Conservation (phyloP, 192 early-diverging fungal genomes). For the Allomyces macrogynus region DNA sequence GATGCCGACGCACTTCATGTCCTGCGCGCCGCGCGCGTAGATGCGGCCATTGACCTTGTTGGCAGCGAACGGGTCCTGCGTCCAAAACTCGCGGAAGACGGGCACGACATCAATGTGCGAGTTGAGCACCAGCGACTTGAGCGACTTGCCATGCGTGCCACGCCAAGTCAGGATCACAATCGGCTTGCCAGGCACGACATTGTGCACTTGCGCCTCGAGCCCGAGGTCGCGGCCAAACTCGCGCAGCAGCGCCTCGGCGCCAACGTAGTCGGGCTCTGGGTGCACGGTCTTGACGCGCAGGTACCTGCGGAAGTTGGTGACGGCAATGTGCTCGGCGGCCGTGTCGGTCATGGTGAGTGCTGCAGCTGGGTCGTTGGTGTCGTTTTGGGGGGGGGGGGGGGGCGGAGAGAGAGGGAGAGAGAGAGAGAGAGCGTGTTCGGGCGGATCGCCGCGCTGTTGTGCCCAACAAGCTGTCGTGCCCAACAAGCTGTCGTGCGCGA, state of each 20-base stretch:
- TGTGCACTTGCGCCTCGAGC: slow-evolving; percentile 21
- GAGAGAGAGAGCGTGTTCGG: too few species aligned
- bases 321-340: slow-evolving; percentile 29
- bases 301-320: slow-evolving; percentile 58
- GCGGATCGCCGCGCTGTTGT: too few species aligned
- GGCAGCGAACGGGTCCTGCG: slow-evolving; percentile 53
- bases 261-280: slow-evolving; percentile 57
- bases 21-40: slow-evolving; percentile 64
- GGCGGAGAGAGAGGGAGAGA: too few species aligned
- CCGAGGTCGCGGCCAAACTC: slow-evolving; percentile 48
- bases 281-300: slow-evolving; percentile 71
- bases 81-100: slow-evolving; percentile 59
- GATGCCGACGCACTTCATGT: slow-evolving; percentile 78
- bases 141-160: slow-evolving; percentile 25
- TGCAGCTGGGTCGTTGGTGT: too few species aligned
- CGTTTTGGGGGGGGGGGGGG: too few species aligned
- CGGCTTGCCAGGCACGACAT: slow-evolving; percentile 45
- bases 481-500: too few species aligned
- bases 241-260: slow-evolving; percentile 37
- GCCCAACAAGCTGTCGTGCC: too few species aligned
- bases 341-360: slow-evolving; percentile 5
- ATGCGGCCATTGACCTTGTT: slow-evolving; percentile 41
- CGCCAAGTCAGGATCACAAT: slow-evolving; percentile 49
- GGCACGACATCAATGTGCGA: slow-evolving; percentile 81
- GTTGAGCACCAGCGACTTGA: slow-evolving; percentile 53